Percentiles rank a stretch among this genome's conserved stretches.
These are phyloP conservation scores for Coprinopsis marcescibilis DNA, from an alignment of 768 basidiomycete genomes.

Conservation along the genomic window DNA sequence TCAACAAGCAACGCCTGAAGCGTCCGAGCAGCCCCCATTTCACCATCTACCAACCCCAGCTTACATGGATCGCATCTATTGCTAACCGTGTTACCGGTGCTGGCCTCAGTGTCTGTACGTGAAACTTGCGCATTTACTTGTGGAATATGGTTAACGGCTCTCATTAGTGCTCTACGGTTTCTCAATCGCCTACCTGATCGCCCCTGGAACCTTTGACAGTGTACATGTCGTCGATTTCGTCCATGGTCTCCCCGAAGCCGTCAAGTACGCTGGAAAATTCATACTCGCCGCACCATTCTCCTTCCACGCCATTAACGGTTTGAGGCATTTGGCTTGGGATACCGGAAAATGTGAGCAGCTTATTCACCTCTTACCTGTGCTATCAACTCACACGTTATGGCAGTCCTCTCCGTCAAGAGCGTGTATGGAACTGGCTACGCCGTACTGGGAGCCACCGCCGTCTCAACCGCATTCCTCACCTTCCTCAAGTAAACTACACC, in stretches of 20 bases:
- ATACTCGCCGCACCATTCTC: constrained; percentile 83
- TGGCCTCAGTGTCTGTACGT: constrained; percentile 72
- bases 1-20: constrained; percentile 82
- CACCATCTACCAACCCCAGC: constrained; percentile 93
- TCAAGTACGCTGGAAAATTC: constrained; percentile 73
- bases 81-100: constrained; percentile 82
- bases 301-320: constrained; percentile 86
- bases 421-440: constrained; percentile 79
- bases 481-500: constrained; percentile 20
- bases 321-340: constrained; percentile 92
- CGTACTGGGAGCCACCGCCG: constrained; percentile 72
- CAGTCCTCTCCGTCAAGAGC: constrained; percentile 78
- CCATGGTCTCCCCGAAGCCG: constrained; percentile 62
- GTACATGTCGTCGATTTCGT: constrained; percentile 70
- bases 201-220: constrained; percentile 77
- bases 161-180: constrained; percentile 78
- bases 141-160: neutral
- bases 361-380: neutral
- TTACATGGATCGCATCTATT: constrained; percentile 87
- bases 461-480: constrained; percentile 64
- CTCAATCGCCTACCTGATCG: constrained; percentile 79
- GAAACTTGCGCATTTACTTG: neutral
- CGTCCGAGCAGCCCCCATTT: constrained; percentile 95
- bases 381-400: constrained; percentile 1
- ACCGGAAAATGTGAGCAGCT: constrained; percentile 69